Evolutionary conservation across 306 rosid genomes (phyloP), one percentile per base, ranked within the genome.

Genomic region (Myrica gale): DNA sequence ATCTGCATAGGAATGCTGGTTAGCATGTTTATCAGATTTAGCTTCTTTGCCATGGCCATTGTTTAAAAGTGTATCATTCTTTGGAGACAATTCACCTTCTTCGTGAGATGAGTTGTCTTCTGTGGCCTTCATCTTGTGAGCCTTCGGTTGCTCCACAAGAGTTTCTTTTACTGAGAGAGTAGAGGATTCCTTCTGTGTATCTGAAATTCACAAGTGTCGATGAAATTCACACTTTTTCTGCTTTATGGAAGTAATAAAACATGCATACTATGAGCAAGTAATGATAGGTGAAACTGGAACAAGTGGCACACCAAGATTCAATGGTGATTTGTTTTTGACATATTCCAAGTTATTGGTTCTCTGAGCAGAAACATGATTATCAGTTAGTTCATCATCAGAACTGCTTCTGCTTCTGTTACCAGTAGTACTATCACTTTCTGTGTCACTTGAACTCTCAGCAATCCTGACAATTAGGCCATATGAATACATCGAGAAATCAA

Each of bases 41-140:
- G 86, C 82, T 77, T 81, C 84, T 66, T 87, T 79, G 67, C 85
- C 85, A 67, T 80, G 87, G 81, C 97, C 89, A 0, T 87, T 85
- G 73, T 79, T 85, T 75, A 44, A 74, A 85, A 72, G 67, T 45
- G 66, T 88, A 23, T 76, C 87, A 84, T 85, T 83, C 86, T 89
- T 89, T 43, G 91, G 97, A 82, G 97, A 85, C 76, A 89, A 21
- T 80, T 92, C 97, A 75, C 91, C 93, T 81, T 90, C 99, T 86
- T 90, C 99, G 75, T 85, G 89, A 54, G 91, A 88, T 73, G 85
- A 84, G 76, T 82, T 86, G 60, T 81, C 87, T 74, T 65, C 57
- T 17, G 69, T 66, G 48, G 82, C 76, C 87, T 79, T 85, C 51
- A 26, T 70, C 75, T 73, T 84, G 63, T 43, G 76, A 74, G 81